Base-by-base conservation (phyloP, 2,329 filamentous ascomycete genomes). In the Tolypocladium tundrense region DNA sequence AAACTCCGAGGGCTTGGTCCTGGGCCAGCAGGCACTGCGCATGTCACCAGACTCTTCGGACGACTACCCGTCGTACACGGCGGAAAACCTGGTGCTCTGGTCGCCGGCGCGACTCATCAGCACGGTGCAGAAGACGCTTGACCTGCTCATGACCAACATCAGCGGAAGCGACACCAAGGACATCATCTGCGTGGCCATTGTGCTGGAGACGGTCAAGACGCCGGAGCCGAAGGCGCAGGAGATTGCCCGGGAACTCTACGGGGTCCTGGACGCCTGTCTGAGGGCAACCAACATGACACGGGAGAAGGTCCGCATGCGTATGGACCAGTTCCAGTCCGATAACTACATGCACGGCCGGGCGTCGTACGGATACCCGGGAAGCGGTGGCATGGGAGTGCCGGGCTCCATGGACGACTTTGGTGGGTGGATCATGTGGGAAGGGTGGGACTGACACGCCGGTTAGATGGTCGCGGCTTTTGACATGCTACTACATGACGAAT, bases 151-250 rank as follows among this genome's bases (percentile, higher is more conserved):
- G 42, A 70, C 68, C 48, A 72, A 76, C 59, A 76, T 80, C 48
- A 76, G 75, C 48, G 76, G 76, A n/a, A 75, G 75, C 42, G 79
- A 81, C 57, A 67, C 79, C 27, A 77, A 80, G 65, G 79, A 81
- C 56, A 73, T 81, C 13, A 65, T 81, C 9, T 75, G 74, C 45
- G 67, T 82, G n/a, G 69, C 75, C 3, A 70, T 79, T 1, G 78
- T 80, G 35, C 68, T 81, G 54, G 70, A 77, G 59, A 76, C 73
- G 11, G 78, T 78, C 37, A 73, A 73, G 57, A 72, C 64, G 7
- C 64, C 68, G 0, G 76, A 80, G 45, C 69, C 75, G 53, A 74
- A 72, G 51, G 62, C 70, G 7, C 74, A 78, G 19, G 73, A 75
- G 21, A 74, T 78, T 51, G 70, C 72, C 19, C 68, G 68, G 19